Base-by-base conservation (phyloP, 1,139 yeast species). In the Debaryomyces nepalensis region DNA sequence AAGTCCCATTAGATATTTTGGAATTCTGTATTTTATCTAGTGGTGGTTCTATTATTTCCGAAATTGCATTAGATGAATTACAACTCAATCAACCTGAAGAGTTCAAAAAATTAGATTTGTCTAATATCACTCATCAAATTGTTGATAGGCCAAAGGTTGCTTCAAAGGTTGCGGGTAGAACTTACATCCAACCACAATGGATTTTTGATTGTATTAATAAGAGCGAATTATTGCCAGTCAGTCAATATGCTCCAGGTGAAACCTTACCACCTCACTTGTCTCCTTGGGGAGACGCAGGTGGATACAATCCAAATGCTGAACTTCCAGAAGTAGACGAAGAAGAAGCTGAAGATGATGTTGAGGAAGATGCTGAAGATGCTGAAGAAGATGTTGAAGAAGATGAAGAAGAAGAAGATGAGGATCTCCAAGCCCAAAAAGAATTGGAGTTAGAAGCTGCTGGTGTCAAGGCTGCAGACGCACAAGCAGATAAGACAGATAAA, bases 161-260 rank as follows among this genome's bases (percentile, higher is more conserved):
- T 32, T 77, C 81, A 51, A 88, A 84, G 63, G 89, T 90, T 33
- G 85, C 91, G 45, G 97, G 97, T 40, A 81, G 98, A 71, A 87
- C 96, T 0, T 95, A 95, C 60, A 67, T 91, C 39, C 99, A 93
- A 70, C 99, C 99, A 24, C 99, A 93, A 73, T 95, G 99, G 99
- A 75, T 93, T 37, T 91, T 93, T 64, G 99, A 93, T 63, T 84
- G 88, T 58, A 74, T 95, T 52, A 93, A 93, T 70, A 85, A 86
- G 68, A 79, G 82, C 40, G 75, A 78, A 49, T 75, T 93, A 49
- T 74, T 87, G 44, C 79, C 93, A 27, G 97, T 87, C 19, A 83
- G 84, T 44, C 77, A 75, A 45, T 93, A 93, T 61, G 87, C 95
- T 33, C 96, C 97, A 3, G 99, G 99, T 44, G 98, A 93, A 68